Conservation (phyloP, 306 rosid species). For the Abrus precatorius region DNA sequence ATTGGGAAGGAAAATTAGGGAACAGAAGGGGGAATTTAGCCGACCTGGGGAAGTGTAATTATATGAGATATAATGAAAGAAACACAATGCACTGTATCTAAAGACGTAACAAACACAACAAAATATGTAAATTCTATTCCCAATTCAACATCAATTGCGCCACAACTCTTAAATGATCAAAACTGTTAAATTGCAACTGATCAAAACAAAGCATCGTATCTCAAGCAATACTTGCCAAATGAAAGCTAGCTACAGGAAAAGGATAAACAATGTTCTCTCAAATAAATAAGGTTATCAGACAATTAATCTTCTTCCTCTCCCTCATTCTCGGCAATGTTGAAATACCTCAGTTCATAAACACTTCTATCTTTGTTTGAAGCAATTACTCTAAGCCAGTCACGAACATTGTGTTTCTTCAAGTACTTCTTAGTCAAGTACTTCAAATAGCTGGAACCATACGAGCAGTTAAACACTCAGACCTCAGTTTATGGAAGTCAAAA, state of each 20-base stretch:
- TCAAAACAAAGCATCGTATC: conserved; percentile 35
- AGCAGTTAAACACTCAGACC: conserved; percentile 11
- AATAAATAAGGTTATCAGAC: conserved; percentile 28
- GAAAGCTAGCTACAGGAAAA: conserved; percentile 41
- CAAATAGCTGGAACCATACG: conserved; percentile 43
- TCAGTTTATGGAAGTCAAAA: neutral
- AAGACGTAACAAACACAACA: neutral
- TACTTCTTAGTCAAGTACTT: conserved; percentile 66
- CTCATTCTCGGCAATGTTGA: conserved; percentile 66
- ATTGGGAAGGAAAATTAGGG: neutral
- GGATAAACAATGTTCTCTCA: conserved; percentile 13
- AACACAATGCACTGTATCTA: neutral
- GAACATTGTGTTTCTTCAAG: conserved; percentile 62
- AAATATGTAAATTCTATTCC: conserved; percentile 24
- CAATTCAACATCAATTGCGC: conserved; percentile 9
- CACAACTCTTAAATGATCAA: conserved; percentile 29
- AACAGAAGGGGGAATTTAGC: neutral
- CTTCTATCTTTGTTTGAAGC: conserved; percentile 62
- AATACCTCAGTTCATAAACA: conserved; percentile 60
- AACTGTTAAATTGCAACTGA: conserved; percentile 35
- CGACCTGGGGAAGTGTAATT: neutral
- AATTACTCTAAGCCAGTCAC: conserved; percentile 69
- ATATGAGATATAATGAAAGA: neutral
- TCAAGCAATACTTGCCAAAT: conserved; percentile 46
- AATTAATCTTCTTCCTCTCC: conserved; percentile 60